These are phyloP conservation scores for Aureobasidium sp. DNA, from an alignment of 2,329 filamentous ascomycete genomes.

Conservation along the genomic window DNA sequence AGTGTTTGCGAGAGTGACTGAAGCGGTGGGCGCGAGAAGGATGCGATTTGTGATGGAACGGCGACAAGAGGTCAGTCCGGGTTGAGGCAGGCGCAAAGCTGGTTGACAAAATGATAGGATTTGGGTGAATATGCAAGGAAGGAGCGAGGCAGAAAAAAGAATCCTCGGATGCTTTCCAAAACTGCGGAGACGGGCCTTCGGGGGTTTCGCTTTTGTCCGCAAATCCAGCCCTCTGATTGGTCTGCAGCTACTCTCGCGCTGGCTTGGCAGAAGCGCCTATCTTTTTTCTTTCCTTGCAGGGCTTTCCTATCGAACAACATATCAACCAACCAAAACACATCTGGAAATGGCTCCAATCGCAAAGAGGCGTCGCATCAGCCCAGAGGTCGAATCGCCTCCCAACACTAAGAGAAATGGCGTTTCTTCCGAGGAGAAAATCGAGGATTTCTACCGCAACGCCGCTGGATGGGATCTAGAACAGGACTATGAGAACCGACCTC, in stretches of 20 bases:
- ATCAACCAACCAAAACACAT: background rate
- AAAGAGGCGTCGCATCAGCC: slow-evolving; percentile 47
- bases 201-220: slow-evolving; percentile 8
- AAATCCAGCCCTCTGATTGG: slow-evolving; percentile 1
- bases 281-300: slow-evolving; percentile 11
- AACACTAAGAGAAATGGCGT: slow-evolving; percentile 21
- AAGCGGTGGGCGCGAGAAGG: background rate
- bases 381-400: slow-evolving; percentile 32
- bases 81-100: background rate
- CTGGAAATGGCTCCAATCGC: slow-evolving; percentile 40
- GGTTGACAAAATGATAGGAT: background rate
- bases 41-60: too few species aligned
- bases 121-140: background rate
- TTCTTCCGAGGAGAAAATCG: slow-evolving; percentile 21
- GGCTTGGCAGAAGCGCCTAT: background rate
- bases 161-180: background rate
- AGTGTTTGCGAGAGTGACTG: background rate
- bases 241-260: too few species aligned
- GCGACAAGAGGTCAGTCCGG: too few species aligned
- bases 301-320: background rate
- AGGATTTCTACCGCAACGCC: slow-evolving; percentile 49
- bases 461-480: slow-evolving; percentile 87
- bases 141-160: slow-evolving; percentile 12
- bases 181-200: background rate
- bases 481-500: slow-evolving; percentile 74